phyloP scores from a whole-genome alignment of 306 rosid species.

The Ceratonia siliqua region DNA sequence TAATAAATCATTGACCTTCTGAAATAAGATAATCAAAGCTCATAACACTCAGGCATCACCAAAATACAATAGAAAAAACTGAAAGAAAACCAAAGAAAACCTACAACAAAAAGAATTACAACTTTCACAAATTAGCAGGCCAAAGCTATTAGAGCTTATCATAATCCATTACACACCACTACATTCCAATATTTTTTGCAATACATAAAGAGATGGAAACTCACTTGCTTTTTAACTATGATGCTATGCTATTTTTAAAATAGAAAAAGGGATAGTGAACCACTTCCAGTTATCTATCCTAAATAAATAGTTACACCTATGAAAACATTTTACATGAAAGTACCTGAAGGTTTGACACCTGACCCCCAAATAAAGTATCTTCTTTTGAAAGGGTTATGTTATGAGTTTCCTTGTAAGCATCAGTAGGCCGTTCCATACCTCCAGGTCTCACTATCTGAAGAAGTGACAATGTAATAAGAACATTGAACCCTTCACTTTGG shows the following conservation, averaged over 20 bases:
- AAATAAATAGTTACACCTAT: background rate
- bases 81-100: background rate
- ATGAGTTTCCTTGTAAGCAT: slow-evolving; percentile 94
- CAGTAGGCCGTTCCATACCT: slow-evolving; percentile 99
- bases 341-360: slow-evolving; percentile 97
- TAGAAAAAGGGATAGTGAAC: slow-evolving; percentile 2
- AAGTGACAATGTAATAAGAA: slow-evolving; percentile 27
- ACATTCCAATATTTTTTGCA: background rate
- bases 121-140: background rate
- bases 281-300: slow-evolving; percentile 4
- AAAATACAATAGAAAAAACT: background rate
- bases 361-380: slow-evolving; percentile 96
- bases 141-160: background rate
- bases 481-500: background rate
- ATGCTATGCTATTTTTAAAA: background rate
- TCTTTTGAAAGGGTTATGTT: slow-evolving; percentile 73
- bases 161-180: background rate
- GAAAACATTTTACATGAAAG: slow-evolving; percentile 15
- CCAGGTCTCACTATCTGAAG: slow-evolving; percentile 98
- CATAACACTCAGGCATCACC: background rate
- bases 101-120: background rate
- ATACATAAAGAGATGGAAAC: background rate
- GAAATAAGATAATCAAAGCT: background rate
- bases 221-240: background rate
- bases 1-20: background rate